These are phyloP conservation scores for Durotheca rogersii DNA, from an alignment of 495 filamentous ascomycete genomes.

Conservation along the genomic window DNA sequence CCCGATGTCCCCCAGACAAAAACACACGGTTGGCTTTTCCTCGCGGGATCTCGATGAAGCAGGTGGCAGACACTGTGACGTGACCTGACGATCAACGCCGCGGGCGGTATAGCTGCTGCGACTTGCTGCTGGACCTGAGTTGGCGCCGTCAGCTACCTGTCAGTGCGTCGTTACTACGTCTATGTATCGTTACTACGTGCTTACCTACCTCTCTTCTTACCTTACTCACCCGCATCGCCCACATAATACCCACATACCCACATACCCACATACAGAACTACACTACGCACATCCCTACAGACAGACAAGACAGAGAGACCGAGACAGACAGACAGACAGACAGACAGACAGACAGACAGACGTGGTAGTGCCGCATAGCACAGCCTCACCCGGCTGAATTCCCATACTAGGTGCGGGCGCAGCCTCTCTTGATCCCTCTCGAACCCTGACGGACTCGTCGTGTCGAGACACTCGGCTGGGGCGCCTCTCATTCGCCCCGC, in stretches of 20 bases:
- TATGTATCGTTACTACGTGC: constrained; percentile 13
- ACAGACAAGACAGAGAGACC: too few species aligned
- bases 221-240: too few species aligned
- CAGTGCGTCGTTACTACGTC: too few species aligned
- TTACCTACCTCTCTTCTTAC: too few species aligned
- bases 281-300: too few species aligned
- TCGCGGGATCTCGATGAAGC: constrained; percentile 18
- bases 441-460: constrained; percentile 1
- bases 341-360: too few species aligned
- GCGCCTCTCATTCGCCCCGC: constrained; percentile 20
- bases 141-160: too few species aligned
- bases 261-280: too few species aligned
- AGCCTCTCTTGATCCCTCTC: constrained; percentile 3
- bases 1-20: constrained; percentile 26
- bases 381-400: constrained; percentile 16
- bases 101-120: too few species aligned
- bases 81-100: constrained; percentile 20
- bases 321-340: too few species aligned
- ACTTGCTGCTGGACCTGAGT: too few species aligned
- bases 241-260: too few species aligned
- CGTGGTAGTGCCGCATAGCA: constrained; percentile 17
- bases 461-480: constrained; percentile 1
- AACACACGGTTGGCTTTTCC: constrained; percentile 24
- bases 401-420: neutral
- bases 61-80: constrained; percentile 34